A percentile compares a stretch with the other conserved stretches of the same genome.
Conservation (phyloP, 2,329 filamentous ascomycete species). For the Paraphaeosphaeria sporulosa region DNA sequence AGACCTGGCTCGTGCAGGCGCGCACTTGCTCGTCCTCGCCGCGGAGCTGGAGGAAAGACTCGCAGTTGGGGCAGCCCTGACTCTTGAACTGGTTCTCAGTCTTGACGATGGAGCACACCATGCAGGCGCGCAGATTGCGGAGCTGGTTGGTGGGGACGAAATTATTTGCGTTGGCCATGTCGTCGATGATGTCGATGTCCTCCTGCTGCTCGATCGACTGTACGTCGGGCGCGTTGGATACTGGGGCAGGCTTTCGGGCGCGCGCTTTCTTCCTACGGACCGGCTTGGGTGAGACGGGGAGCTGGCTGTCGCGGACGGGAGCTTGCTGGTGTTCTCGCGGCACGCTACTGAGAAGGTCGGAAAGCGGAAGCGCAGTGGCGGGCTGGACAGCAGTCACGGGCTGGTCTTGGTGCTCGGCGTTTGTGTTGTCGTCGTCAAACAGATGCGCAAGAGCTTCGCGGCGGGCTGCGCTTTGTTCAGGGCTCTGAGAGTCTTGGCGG, state of each 20-base stretch:
- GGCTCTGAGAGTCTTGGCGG: conserved; percentile 7
- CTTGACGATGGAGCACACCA: conserved; percentile 97
- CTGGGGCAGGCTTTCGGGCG: neutral
- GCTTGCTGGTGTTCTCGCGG: neutral
- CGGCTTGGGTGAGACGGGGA: neutral
- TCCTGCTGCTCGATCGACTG: conserved; percentile 27
- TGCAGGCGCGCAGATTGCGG: conserved; percentile 92
- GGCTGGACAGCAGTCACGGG: neutral
- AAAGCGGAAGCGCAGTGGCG: too few relatives aligned
- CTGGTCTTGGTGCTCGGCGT: neutral
- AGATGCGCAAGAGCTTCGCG: conserved; percentile 8
- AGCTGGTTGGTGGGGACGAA: conserved; percentile 78
- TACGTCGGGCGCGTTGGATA: neutral
- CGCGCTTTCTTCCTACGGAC: neutral
- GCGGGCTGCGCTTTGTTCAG: conserved; percentile 9
- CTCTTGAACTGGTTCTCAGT: conserved; percentile 81
- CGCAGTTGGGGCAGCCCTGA: conserved; percentile 95
- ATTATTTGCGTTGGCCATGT: conserved; percentile 57
- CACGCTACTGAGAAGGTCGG: neutral
- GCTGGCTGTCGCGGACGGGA: neutral
- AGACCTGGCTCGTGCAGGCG: conserved; percentile 95
- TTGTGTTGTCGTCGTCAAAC: conserved; percentile 1
- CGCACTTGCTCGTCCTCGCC: conserved; percentile 82
- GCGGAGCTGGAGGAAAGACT: conserved; percentile 84
- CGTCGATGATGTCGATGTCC: conserved; percentile 42